Conservation (phyloP, 2,329 filamentous ascomycete species). For the Periconia digitata region DNA sequence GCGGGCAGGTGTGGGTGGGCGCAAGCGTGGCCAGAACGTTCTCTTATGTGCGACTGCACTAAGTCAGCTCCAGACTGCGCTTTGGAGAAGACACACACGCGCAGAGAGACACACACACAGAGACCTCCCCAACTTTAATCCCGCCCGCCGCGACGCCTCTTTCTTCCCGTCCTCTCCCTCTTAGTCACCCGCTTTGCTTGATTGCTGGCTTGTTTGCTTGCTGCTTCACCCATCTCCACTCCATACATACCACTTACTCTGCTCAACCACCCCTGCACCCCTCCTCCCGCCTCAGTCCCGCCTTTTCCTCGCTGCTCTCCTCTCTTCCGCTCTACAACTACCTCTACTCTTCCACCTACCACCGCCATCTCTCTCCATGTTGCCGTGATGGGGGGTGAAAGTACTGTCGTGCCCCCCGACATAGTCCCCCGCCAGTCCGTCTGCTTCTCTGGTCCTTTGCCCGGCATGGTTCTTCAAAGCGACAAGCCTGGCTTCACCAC, state of each 20-base stretch:
- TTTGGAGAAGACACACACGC: too few species aligned
- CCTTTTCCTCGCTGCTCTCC: slow-evolving; percentile 1
- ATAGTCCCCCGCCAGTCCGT: slow-evolving; percentile 47
- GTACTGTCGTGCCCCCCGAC: slow-evolving; percentile 37
- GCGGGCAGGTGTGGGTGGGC: not conserved
- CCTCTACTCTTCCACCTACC: not conserved
- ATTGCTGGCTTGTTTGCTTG: too few species aligned
- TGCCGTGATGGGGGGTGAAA: slow-evolving; percentile 32
- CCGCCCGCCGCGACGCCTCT: too few species aligned
- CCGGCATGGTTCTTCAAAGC: slow-evolving; percentile 48
- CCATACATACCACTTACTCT: not conserved
- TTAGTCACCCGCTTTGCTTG: too few species aligned
- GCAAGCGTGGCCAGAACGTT: not conserved
- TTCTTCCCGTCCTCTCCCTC: too few species aligned
- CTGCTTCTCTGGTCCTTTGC: slow-evolving; percentile 44
- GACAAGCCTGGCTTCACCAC: slow-evolving; percentile 49
- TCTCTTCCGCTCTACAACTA: not conserved
- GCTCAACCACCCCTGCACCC: not conserved
- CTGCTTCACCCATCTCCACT: not conserved
- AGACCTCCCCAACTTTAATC: not conserved
- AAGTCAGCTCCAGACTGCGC: too few species aligned
- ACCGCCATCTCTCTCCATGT: slow-evolving; percentile 19
- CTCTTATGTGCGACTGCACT: not conserved
- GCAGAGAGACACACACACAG: too few species aligned
- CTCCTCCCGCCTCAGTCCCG: not conserved